Evolutionary conservation across 1,139 yeast species (phyloP).

Genomic region (Sporopachydermia cereana): DNA sequence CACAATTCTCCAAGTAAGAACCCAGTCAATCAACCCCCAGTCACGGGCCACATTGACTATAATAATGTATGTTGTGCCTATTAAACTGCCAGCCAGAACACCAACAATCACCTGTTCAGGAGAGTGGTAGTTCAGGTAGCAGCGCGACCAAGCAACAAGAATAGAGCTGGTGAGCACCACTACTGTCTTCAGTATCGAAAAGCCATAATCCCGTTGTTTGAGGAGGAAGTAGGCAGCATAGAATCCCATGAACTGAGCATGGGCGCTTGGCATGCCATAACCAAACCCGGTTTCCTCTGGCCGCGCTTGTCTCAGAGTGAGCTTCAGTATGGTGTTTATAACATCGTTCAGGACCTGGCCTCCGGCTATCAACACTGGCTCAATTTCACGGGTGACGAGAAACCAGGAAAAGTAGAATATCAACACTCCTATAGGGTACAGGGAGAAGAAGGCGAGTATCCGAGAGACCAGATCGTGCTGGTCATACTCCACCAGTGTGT

Average conservation of each 20-base stretch:
- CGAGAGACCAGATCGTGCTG: conserved; percentile 52
- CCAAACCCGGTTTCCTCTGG: conserved; percentile 45
- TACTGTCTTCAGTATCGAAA: conserved; percentile 18
- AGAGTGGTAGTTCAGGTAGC: conserved; percentile 71
- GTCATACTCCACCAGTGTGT: conserved; percentile 73
- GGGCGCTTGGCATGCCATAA: conserved; percentile 97
- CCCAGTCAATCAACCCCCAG: conserved; percentile 48
- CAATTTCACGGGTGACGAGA: conserved; percentile 69
- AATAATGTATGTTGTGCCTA: conserved; percentile 50
- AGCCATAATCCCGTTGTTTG: not conserved
- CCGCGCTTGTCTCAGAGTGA: conserved; percentile 55
- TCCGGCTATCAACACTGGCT: conserved; percentile 69
- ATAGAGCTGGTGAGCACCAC: conserved; percentile 23
- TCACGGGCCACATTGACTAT: conserved; percentile 43
- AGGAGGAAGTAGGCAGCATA: conserved; percentile 55
- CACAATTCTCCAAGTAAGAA: conserved; percentile 37
- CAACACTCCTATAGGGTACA: conserved; percentile 73
- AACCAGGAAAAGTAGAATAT: conserved; percentile 81
- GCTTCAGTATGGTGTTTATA: conserved; percentile 57
- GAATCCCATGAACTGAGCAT: conserved; percentile 90
- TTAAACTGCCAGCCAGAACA: conserved; percentile 42
- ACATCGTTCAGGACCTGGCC: conserved; percentile 81
- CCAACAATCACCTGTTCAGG: conserved; percentile 68
- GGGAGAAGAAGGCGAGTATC: conserved; percentile 57
- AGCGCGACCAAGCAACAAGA: conserved; percentile 62